These are phyloP conservation scores for Penicillium carneum DNA, from an alignment of 2,329 filamentous ascomycete genomes.

Conservation along the genomic window DNA sequence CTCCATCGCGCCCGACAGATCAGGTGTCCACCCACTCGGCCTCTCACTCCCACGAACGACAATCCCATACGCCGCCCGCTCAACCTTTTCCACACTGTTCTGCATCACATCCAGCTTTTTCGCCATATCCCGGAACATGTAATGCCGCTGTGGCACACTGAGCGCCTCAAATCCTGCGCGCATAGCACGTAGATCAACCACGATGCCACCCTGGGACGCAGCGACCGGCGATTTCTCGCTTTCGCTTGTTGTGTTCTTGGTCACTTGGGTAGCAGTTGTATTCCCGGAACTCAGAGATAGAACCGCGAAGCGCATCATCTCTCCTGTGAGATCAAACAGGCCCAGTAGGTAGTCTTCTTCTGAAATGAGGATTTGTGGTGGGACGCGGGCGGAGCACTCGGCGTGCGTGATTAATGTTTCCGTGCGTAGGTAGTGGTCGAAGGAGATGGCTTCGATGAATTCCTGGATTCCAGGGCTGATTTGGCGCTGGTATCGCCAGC, in stretches of 20 bases:
- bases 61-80: slow-evolving; percentile 86
- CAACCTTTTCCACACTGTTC: slow-evolving; percentile 90
- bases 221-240: slow-evolving; percentile 26
- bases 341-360: slow-evolving; percentile 88
- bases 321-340: slow-evolving; percentile 90
- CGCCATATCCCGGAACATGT: slow-evolving; percentile 67
- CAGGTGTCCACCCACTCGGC: slow-evolving; percentile 90
- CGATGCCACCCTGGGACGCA: slow-evolving; percentile 66
- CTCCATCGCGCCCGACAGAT: slow-evolving; percentile 61
- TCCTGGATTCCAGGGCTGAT: slow-evolving; percentile 86
- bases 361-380: slow-evolving; percentile 68
- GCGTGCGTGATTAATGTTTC: slow-evolving; percentile 75
- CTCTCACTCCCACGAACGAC: slow-evolving; percentile 85
- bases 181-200: slow-evolving; percentile 81
- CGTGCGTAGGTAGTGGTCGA: slow-evolving; percentile 82
- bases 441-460: slow-evolving; percentile 88
- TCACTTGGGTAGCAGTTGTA: slow-evolving; percentile 50
- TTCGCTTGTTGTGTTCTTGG: slow-evolving; percentile 5
- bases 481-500: slow-evolving; percentile 79
- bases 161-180: slow-evolving; percentile 78
- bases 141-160: slow-evolving; percentile 61
- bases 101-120: slow-evolving; percentile 88
- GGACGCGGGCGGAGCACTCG: slow-evolving; percentile 60
- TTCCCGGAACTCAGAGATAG: slow-evolving; percentile 81
- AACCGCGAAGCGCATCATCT: slow-evolving; percentile 96